Percentiles rank a stretch among this genome's conserved stretches.
Conservation (phyloP, 768 basidiomycete genomes). For the Termitomyces sp. region DNA sequence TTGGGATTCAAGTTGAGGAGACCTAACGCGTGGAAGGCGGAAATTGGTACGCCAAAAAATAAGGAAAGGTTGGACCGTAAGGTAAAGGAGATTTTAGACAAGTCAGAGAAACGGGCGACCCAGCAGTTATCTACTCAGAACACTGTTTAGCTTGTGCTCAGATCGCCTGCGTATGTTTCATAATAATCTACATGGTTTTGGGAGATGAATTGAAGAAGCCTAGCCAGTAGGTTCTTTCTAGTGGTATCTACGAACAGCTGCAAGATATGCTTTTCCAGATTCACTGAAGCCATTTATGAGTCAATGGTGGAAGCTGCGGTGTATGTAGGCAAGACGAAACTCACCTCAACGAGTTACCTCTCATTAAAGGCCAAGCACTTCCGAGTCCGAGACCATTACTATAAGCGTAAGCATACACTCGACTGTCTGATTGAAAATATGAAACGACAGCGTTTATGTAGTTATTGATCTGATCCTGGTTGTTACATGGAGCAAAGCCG, state of each 20-base stretch:
- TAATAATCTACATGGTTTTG: neutral
- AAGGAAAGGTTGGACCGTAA: constrained; percentile 24
- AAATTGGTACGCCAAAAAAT: constrained; percentile 23
- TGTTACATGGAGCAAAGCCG: constrained; percentile 37
- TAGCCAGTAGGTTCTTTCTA: constrained; percentile 8
- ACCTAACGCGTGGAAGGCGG: constrained; percentile 30
- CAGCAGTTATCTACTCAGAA: neutral
- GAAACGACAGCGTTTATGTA: constrained; percentile 36
- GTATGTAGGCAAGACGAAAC: constrained; percentile 5
- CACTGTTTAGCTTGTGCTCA: neutral
- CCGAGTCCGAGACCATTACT: constrained; percentile 44
- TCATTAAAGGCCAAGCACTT: constrained; percentile 40
- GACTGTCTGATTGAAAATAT: constrained; percentile 30
- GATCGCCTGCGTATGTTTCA: neutral
- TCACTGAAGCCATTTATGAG: constrained; percentile 19
- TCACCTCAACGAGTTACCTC: constrained; percentile 30
- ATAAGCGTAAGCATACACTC: constrained; percentile 40
- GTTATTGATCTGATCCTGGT: constrained; percentile 36
- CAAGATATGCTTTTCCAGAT: constrained; percentile 37
- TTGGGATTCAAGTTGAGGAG: constrained; percentile 47
- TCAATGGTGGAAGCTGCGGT: neutral
- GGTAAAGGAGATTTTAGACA: constrained; percentile 18
- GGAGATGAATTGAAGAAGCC: neutral
- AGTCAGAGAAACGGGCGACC: constrained; percentile 22
- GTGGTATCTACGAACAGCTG: constrained; percentile 34